Evolutionary conservation across 352 stramenopile genomes (phyloP), one percentile per base, ranked within the genome.

Genomic region (Pilasporangium apinafurcum): DNA sequence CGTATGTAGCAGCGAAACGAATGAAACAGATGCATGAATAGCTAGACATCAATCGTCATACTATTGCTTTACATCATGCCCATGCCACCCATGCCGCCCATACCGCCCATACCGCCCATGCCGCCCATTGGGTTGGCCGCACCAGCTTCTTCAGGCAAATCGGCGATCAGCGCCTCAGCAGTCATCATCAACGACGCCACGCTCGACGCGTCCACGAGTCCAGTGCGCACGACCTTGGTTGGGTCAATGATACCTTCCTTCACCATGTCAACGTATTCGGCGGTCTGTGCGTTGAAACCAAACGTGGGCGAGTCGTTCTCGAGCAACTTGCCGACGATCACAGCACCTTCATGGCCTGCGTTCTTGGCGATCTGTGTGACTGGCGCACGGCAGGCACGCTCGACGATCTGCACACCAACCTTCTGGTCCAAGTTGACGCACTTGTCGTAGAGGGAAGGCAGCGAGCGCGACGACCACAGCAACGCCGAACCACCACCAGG

Each of bases 151-250:
- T 92, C 77, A 31, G 95, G 95, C 57, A 98, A 65, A 66, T 99
- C 96, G 6, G 88, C 89, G 66, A 99, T 98, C 59, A 99, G 95
- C 27, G 94, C 84, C 67, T 99, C 97, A 20, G 96, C 97, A n/a
- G 97, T 99, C 72, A 98, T 99, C 65, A 99, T 96, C 41, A 99
- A 81, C 63, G 93, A 97, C 27, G 97, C 95, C 20, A 99, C 97
- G 61, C 92, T 98, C 31, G 96, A 96, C 21, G 97, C 96, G 70
- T 99, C 96, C 31, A 99, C 78, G 47, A 99, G 80, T 22, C 96
- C 97, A 50, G 96, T 99, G 55, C 95, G 93, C 40, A 98, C 96
- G 29, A 99, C 97, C 84, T 99, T 98, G 31, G 92, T 97, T 8
- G 93, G 93, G 69, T 98, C 92, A 58, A 98, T 97, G 62, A 99